phyloP scores from a whole-genome alignment of 257 asterid genomes.

The Solanum pinnatisectum region DNA sequence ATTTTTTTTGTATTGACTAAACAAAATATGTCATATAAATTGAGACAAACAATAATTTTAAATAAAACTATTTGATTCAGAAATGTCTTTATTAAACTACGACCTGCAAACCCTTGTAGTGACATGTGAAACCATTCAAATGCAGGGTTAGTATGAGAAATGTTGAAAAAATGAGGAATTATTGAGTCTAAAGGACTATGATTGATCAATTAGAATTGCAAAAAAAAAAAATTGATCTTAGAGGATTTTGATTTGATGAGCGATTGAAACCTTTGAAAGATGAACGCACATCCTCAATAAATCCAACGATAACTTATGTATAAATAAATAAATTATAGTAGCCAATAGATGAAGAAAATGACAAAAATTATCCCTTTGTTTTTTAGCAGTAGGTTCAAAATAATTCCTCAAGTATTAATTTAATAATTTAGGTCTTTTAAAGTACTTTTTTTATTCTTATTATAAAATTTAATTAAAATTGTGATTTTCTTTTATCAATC shows the following conservation, averaged over 20 bases:
- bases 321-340: too few relatives aligned
- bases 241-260: neutral
- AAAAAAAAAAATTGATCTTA: neutral
- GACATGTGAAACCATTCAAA: neutral
- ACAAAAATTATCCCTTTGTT: neutral
- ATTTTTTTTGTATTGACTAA: too few relatives aligned
- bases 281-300: neutral
- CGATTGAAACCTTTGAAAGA: neutral
- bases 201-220: neutral
- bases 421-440: neutral
- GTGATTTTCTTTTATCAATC: accelerated
- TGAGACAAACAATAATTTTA: too few relatives aligned
- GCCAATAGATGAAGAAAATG: neutral
- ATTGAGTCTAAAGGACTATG: neutral
- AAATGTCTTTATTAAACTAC: neutral
- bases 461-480: neutral
- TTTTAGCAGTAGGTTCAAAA: neutral
- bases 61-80: neutral
- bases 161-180: neutral
- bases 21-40: too few relatives aligned
- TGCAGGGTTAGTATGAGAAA: neutral
- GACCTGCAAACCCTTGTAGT: neutral
- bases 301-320: neutral
- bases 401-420: neutral
- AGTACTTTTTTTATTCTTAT: neutral